phyloP scores from a whole-genome alignment of 2,329 filamentous ascomycete genomes.

The Neophaeococcomyces aloes region DNA sequence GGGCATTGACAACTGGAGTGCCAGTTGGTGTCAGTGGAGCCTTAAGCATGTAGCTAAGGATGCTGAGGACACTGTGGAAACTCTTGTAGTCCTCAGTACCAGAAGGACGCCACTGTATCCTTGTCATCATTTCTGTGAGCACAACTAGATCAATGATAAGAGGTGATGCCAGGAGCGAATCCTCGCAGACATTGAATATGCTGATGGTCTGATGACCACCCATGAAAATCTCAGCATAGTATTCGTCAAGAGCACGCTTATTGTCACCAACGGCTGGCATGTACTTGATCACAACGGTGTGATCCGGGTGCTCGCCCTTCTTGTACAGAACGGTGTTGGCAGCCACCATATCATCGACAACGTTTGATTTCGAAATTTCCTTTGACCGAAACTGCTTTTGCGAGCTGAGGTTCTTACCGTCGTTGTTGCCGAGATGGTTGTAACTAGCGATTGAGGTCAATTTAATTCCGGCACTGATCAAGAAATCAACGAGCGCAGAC shows the following conservation, averaged over 20 bases:
- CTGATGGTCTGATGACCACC: conserved; percentile 97
- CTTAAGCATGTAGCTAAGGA: conserved; percentile 98
- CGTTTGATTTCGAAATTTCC: conserved; percentile 98
- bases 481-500: conserved; percentile 93
- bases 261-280: conserved; percentile 98
- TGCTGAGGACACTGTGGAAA: conserved; percentile 94
- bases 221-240: conserved; percentile 98
- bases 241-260: conserved; percentile 97
- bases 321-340: conserved; percentile 87
- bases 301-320: conserved; percentile 87
- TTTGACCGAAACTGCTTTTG: conserved; percentile 99
- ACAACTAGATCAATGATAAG: conserved; percentile 95
- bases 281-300: conserved; percentile 99
- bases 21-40: conserved; percentile 88
- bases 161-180: conserved; percentile 88
- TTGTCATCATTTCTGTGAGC: conserved; percentile 95
- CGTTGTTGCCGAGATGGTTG: conserved; percentile 99
- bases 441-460: conserved; percentile 97
- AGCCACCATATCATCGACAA: conserved; percentile 98
- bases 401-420: conserved; percentile 96
- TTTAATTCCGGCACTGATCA: conserved; percentile 98
- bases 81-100: conserved; percentile 59
- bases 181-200: conserved; percentile 98
- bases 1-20: conserved; percentile 87
- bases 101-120: conserved; percentile 74